Base-by-base conservation (phyloP, 164 flowering plant genomes). In the Magnolia changhungtana region DNA sequence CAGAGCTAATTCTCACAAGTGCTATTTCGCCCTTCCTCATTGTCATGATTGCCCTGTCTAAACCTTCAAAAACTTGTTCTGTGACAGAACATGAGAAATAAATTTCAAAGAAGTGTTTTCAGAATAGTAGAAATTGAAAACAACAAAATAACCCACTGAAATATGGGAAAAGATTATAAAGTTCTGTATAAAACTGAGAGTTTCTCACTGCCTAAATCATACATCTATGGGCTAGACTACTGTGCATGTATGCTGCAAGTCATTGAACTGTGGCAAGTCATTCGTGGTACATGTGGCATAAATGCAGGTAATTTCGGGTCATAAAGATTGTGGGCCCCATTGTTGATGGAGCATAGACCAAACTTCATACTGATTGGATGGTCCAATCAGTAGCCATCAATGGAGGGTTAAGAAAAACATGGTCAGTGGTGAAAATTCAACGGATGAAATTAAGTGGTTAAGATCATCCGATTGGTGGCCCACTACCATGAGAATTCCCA, bases 11-110 rank as follows among this genome's bases (percentile, higher is more conserved):
- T 8, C 79, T 85, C 68, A 90, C 83, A 2, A 71, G 8, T 8
- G 87, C 83, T 10, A 70, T 74, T 80, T 87, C 90, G 13, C 86
- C 90, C 78, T 84, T 87, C 69, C 71, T 86, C 93, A 88, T 90
- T 8, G 89, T 88, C 83, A 83, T 77, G 50, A 86, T 79, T 45
- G 90, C 89, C 72, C 88, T 75, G 59, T 85, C 88, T 75, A 90
- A 77, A 31, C 87, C 85, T 27, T 84, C 89, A 72, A 75, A 37
- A 49, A 87, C 71, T 77, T 87, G 81, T 67, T 82, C 90, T 85
- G 80, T 45, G 73, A 72, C 20, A 81, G 31, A 45, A 29, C 27
- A 67, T 21, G 45, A 7, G 55, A 65, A 75, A 64, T 71, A 52
- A 45, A 18, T 14, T 8, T 21, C 65, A 67, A 58, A 18, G 18